phyloP scores from a whole-genome alignment of 768 basidiomycete genomes.

The Infundibulicybe gibba region DNA sequence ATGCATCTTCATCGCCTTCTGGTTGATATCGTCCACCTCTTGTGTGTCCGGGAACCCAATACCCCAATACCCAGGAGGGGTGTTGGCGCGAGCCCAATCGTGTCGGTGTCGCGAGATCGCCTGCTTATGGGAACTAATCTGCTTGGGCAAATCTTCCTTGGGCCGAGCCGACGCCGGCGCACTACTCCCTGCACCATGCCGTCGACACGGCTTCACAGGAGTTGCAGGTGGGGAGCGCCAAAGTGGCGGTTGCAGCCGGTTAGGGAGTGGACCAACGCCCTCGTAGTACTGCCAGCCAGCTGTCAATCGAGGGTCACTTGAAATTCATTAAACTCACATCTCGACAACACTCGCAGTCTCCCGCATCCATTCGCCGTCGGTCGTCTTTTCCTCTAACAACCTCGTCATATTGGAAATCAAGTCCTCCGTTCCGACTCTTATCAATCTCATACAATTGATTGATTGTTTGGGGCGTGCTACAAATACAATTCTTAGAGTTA shows the following conservation, averaged over 20 bases:
- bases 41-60: conserved; percentile 91
- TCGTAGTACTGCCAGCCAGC: conserved; percentile 65
- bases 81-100: conserved; percentile 65
- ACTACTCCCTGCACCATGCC: conserved; percentile 8
- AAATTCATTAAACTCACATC: conserved; percentile 44
- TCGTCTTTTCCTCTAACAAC: conserved; percentile 68
- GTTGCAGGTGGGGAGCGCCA: conserved; percentile 65
- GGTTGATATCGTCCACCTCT: conserved; percentile 73
- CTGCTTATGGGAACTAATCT: conserved; percentile 56
- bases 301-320: not conserved
- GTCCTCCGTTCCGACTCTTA: conserved; percentile 59
- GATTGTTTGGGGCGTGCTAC: conserved; percentile 40
- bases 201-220: conserved; percentile 24
- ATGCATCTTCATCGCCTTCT: conserved; percentile 69
- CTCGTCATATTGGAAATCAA: conserved; percentile 67
- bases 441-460: conserved; percentile 68
- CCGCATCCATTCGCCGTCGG: conserved; percentile 64
- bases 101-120: conserved; percentile 70
- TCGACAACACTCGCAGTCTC: conserved; percentile 80
- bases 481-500: not conserved
- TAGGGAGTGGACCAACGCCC: conserved; percentile 68
- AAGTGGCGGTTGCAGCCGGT: conserved; percentile 58
- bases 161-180: not conserved
- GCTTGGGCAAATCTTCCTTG: conserved; percentile 14
- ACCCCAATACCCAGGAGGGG: conserved; percentile 87